Percentiles rank a stretch among this genome's conserved stretches.
Conservation (phyloP, 768 basidiomycete species). For the Fomitopsis pulvina region DNA sequence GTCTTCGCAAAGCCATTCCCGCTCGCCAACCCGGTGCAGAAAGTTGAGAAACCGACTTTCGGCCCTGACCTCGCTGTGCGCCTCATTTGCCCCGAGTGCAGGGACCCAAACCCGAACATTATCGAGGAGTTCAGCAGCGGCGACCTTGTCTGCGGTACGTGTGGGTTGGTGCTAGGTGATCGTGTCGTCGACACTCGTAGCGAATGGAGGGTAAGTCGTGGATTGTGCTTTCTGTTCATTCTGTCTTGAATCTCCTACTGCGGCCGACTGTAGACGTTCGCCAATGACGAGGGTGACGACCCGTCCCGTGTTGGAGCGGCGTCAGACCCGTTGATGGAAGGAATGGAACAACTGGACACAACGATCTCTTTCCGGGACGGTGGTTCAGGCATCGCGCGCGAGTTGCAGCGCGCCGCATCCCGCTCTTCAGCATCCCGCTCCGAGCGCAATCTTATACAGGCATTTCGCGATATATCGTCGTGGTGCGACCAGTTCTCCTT, state of each 20-base stretch:
- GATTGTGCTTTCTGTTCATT: neutral
- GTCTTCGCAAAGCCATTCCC: constrained; percentile 79
- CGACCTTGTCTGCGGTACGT: constrained; percentile 91
- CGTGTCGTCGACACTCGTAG: constrained; percentile 95
- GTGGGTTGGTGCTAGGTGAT: constrained; percentile 93
- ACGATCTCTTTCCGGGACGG: constrained; percentile 95
- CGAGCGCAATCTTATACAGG: constrained; percentile 79
- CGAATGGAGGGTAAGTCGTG: constrained; percentile 85
- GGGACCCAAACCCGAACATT: constrained; percentile 89
- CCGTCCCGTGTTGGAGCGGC: constrained; percentile 99
- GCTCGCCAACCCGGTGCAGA: constrained; percentile 50
- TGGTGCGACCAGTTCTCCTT: constrained; percentile 97
- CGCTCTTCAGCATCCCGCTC: constrained; percentile 72
- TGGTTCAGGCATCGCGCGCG: constrained; percentile 85
- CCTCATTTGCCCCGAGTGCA: constrained; percentile 92
- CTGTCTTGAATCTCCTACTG: constrained; percentile 2
- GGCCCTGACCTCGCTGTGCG: constrained; percentile 84
- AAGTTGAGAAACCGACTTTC: constrained; percentile 51
- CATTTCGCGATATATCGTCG: constrained; percentile 85
- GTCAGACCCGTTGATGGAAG: constrained; percentile 87
- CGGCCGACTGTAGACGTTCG: constrained; percentile 74
- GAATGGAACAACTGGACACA: constrained; percentile 91
- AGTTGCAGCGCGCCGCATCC: constrained; percentile 88
- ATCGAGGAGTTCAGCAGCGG: constrained; percentile 97
- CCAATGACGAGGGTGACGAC: constrained; percentile 98